phyloP scores from a whole-genome alignment of 805 yeast genomes.

The Saccharomycopsis fibuligera region DNA sequence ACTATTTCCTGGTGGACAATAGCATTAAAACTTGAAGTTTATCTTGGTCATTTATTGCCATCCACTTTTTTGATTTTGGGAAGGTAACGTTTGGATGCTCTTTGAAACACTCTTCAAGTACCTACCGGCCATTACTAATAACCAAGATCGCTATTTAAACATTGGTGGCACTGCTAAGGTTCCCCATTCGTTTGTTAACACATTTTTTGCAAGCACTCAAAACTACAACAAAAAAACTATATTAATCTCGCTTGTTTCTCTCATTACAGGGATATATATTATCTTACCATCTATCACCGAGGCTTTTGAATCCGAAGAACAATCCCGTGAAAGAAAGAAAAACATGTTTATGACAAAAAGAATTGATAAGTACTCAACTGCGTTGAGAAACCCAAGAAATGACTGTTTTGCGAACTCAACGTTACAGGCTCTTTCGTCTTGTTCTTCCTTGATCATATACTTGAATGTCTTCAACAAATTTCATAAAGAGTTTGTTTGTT shows the following conservation, averaged over 20 bases:
- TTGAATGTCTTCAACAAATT: conserved; percentile 31
- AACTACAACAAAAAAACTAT: background rate
- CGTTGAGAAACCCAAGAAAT: conserved; percentile 72
- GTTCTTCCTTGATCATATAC: conserved; percentile 54
- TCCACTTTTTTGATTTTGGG: no score
- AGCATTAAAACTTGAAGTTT: no score
- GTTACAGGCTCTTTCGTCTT: conserved; percentile 67
- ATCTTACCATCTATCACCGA: background rate
- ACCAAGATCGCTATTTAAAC: background rate
- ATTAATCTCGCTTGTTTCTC: background rate
- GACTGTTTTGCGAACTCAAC: conserved; percentile 93
- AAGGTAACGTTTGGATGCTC: no score
- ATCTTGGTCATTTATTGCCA: no score
- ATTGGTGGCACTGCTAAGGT: background rate
- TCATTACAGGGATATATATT: background rate
- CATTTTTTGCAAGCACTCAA: background rate
- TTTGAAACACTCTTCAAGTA: no score
- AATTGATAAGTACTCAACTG: conserved; percentile 73
- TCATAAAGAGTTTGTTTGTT: conserved; percentile 22
- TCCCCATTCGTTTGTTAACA: background rate
- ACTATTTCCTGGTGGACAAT: no score
- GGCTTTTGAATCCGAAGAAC: conserved; percentile 1
- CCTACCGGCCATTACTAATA: no score
- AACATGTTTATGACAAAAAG: conserved; percentile 29
- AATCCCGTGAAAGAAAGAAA: background rate